Base-by-base conservation (phyloP, 2,329 filamentous ascomycete genomes). In the Epicoccum nigrum region DNA sequence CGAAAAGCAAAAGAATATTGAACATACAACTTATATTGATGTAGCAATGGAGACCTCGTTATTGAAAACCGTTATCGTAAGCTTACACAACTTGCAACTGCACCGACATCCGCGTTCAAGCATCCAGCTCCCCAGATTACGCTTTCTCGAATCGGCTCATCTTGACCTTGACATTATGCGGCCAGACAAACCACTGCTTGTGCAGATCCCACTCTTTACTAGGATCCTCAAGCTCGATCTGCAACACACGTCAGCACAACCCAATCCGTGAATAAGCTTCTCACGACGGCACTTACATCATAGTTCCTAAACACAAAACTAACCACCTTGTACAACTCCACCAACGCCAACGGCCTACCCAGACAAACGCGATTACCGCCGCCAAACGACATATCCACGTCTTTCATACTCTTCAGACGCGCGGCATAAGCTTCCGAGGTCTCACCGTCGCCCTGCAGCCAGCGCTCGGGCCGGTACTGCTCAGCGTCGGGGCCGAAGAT, bases 291-390 rank as follows among this genome's bases (percentile, higher is more conserved):
- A 30, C 72, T 64, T 45, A 75, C 72, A 56, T 79, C 69, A 56
- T 79, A 82, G 32, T 59, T 69, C 7, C 57, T 60, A 55, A 80
- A 72, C 38, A 82, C 49, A 28, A 81, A 77, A 4, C 81, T 81
- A 28, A 83, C 68, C 28, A 85, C 76, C 73, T 86, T 86, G 34
- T 61, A 63, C 43, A 71, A 37, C 54, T 73, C 67, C 4, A 70
- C 58, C 31, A 64, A 34, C 27, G 67, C 70, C 23, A 72, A 38
- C 23, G 63, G 58, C 6, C 59, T 51, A 1, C 68, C 70, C 13
- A 71, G 42, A 52, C 69, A 73, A 5, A 60, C 55, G 5, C 68
- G 55, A 23, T 65, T 68, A 4, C 69, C 69, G 4, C 54, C 54
- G 5, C 69, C 69, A 48, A 71, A 73, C 9, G 61, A 44, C 54